Base-by-base conservation (phyloP, 306 rosid species). In the Dalbergia oliveri region DNA sequence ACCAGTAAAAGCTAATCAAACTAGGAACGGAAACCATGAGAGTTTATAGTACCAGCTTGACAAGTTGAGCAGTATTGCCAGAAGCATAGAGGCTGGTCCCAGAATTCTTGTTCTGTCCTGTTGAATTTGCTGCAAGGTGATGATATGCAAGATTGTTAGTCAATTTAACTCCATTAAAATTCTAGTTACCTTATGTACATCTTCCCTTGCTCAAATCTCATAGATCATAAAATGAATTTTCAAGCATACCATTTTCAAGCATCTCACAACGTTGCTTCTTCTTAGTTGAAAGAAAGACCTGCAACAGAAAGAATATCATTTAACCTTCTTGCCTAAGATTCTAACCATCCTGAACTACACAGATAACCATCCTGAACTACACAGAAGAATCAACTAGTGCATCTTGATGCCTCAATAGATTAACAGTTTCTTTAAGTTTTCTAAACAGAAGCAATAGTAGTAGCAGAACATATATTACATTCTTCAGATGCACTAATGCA, bases 161-260 rank as follows among this genome's bases (percentile, higher is more conserved):
- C 11, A 35, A 77, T 66, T 54, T 72, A 79, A 63, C 19, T 53
- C 26, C 68, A 57, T 43, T 81, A 66, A 47, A 18, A 47, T 62
- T 73, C 56, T 57, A 70, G 76, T 75, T 56, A 58, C 49, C 18
- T 58, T 72, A 81, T 53, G 60, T 41, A 44, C 82, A 68, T 66
- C 73, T 41, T 73, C 66, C 33, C 68, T 79, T 70, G 69, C 37
- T 82, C 64, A 81, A 71, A 86, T 83, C 47, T 72, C 56, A 70
- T 5, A 59, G 72, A 68, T 68, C 51, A 78, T 78, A 51, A 79
- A 50, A 34, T 74, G 64, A 77, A 54, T 33, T 69, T 77, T 15
- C 33, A 81, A 69, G 47, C 73, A 23, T 37, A 88, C 92, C 86
- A 77, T 87, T 81, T 81, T 23, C 81, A 77, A 45, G 80, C 56